Evolutionary conservation across 2,329 filamentous ascomycete species (phyloP).

Genomic region (Ramularia collo-cygni): DNA sequence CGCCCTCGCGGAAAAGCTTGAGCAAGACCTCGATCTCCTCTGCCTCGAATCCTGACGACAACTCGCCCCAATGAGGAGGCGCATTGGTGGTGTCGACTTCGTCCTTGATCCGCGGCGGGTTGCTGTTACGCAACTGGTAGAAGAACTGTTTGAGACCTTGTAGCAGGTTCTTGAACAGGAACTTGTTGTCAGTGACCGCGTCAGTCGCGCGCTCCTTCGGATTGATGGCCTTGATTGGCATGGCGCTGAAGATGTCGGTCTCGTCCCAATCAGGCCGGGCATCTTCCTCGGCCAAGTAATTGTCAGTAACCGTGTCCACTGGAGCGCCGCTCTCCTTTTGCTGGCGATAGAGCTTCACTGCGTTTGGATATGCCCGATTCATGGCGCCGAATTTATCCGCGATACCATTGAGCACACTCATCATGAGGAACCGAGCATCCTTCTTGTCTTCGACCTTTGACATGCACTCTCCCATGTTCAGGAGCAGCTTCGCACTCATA

Average conservation of each 20-base stretch:
- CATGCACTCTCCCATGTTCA: conserved; percentile 98
- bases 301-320: conserved; percentile 60
- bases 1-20: conserved; percentile 94
- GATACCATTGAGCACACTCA: conserved; percentile 96
- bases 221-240: conserved; percentile 92
- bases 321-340: conserved; percentile 55
- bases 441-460: conserved; percentile 88
- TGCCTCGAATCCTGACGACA: conserved; percentile 91
- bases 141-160: conserved; percentile 95
- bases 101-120: conserved; percentile 52
- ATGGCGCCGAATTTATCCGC: conserved; percentile 97
- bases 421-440: conserved; percentile 88
- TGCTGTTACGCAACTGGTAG: conserved; percentile 87
- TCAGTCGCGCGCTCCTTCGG: conserved; percentile 82
- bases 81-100: conserved; percentile 69
- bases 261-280: conserved; percentile 90
- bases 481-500: conserved; percentile 93
- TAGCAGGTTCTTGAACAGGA: conserved; percentile 92
- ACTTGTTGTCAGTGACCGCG: conserved; percentile 94
- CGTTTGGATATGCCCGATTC: conserved; percentile 93
- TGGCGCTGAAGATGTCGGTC: conserved; percentile 92
- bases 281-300: conserved; percentile 77
- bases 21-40: conserved; percentile 96
- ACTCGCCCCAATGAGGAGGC: conserved; percentile 87
- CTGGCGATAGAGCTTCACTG: conserved; percentile 80